Conservation (phyloP, 1,284 basidiomycete genomes). For the Cystobasidium slooffiae region DNA sequence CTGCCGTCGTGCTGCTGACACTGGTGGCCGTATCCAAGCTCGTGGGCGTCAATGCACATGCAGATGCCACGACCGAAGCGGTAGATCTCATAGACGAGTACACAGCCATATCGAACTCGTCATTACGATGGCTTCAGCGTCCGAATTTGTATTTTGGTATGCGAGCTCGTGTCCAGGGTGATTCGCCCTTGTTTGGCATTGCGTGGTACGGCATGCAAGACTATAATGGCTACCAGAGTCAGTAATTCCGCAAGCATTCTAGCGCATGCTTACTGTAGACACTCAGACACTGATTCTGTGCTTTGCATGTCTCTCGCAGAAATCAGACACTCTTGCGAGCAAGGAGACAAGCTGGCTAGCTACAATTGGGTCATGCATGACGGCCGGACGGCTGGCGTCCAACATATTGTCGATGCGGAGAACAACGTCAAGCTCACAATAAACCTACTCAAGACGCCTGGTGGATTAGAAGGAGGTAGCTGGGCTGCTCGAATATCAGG, state of each 20-base stretch:
- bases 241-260: neutral
- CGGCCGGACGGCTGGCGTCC: conserved; percentile 77
- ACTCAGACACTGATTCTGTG: neutral
- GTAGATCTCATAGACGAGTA: conserved; percentile 38
- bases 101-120: conserved; percentile 34
- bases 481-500: conserved; percentile 90
- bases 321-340: conserved; percentile 85
- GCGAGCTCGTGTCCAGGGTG: conserved; percentile 72
- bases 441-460: conserved; percentile 79
- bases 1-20: neutral
- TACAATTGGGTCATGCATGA: conserved; percentile 91
- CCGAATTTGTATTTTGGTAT: conserved; percentile 93
- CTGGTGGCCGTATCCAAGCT: neutral
- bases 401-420: conserved; percentile 75
- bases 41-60: neutral
- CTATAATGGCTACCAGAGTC: conserved; percentile 58
- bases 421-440: conserved; percentile 87
- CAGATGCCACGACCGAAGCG: conserved; percentile 32
- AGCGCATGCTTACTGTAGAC: neutral
- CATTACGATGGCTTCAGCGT: conserved; percentile 60
- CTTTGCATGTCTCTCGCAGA: conserved; percentile 59
- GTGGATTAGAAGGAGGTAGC: conserved; percentile 77
- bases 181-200: conserved; percentile 85
- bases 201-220: conserved; percentile 88
- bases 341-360: conserved; percentile 74